Conservation (phyloP, 2,329 filamentous ascomycete genomes). For the Alternaria brassicae region DNA sequence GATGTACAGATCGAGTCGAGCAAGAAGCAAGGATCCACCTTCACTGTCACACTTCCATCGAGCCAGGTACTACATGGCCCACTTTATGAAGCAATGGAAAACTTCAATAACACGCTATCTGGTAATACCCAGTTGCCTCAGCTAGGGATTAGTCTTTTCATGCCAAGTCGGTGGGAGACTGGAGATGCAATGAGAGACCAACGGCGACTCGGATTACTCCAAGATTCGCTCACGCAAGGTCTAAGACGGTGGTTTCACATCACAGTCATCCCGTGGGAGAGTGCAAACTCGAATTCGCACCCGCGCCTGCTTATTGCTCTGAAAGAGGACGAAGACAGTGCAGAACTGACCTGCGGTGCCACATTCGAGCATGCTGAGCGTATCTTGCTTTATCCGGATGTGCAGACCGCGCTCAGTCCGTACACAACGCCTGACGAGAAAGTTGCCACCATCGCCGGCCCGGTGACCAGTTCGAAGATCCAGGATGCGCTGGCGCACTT, state of each 20-base stretch:
- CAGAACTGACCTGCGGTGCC: neutral
- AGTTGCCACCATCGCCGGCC: neutral
- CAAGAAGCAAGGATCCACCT: conserved; percentile 7
- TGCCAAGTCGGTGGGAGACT: conserved; percentile 1
- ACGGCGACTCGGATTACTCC: neutral
- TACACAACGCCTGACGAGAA: neutral
- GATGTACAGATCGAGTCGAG: conserved; percentile 6
- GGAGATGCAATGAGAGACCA: neutral
- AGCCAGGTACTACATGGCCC: neutral
- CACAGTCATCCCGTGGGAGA: conserved; percentile 4
- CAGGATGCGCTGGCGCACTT: conserved; percentile 4
- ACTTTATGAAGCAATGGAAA: neutral
- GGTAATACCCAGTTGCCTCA: neutral
- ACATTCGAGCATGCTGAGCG: neutral
- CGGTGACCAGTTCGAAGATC: conserved; percentile 7
- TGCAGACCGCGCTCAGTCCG: neutral
- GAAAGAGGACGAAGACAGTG: conserved; percentile 5
- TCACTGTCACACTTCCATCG: conserved; percentile 4
- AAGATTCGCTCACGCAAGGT: conserved; percentile 2
- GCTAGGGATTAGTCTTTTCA: conserved; percentile 5
- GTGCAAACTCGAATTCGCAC: neutral
- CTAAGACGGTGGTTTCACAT: conserved; percentile 5
- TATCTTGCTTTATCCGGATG: conserved; percentile 6
- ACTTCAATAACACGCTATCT: neutral
- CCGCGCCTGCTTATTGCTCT: conserved; percentile 2